Evolutionary conservation across 192 early-diverging fungal genomes (phyloP), one percentile per base, ranked within the genome.

Genomic region (Phlyctochytrium planicorne): DNA sequence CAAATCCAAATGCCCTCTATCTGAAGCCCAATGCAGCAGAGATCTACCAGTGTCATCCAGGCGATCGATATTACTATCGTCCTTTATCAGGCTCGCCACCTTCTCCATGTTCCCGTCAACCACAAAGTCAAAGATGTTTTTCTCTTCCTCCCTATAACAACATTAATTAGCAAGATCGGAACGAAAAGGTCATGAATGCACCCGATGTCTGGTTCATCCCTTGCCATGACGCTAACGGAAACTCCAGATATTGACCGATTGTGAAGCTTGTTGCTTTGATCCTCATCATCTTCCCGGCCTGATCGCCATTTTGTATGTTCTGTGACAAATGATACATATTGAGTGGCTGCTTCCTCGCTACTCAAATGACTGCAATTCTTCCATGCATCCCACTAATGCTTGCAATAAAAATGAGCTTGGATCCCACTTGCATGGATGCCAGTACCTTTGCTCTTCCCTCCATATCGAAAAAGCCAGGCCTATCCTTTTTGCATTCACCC

Each of bases 311-410:
- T 65, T 12, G 52, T 34, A 33, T 53, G 4, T 34, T 60, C 17
- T 0, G 32, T 30, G 2, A 66, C 77, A 10, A 81, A 23, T 25
- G 63, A 62, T 2, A 74, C 32, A 50, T 81, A 81, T 60, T 30
- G 33, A 25, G 20, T 33, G 47, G 60, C 56, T 12, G 79, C 79
- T 31, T 63, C 68, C 24, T 70, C 53, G 31, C 31, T 23, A 2
- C 62, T 29, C 66, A 75, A 50, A 20, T 30, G 35, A 12, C 57
- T 52, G 30, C 63, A 16, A 3, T 50, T 30, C 0, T 70, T 69
- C 75, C 79, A 78, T 3, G 79, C 79, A 59, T 75, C 70, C 75
- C 75, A 77, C 68, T 78, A 62, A 4, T 30, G 6, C 59, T 36
- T 2, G 17, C 30, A 10, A 6, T 14, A 25, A 60, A 47, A 47